These are phyloP conservation scores for Colletotrichum simmondsii DNA, from an alignment of 2,329 filamentous ascomycete genomes.

Conservation along the genomic window DNA sequence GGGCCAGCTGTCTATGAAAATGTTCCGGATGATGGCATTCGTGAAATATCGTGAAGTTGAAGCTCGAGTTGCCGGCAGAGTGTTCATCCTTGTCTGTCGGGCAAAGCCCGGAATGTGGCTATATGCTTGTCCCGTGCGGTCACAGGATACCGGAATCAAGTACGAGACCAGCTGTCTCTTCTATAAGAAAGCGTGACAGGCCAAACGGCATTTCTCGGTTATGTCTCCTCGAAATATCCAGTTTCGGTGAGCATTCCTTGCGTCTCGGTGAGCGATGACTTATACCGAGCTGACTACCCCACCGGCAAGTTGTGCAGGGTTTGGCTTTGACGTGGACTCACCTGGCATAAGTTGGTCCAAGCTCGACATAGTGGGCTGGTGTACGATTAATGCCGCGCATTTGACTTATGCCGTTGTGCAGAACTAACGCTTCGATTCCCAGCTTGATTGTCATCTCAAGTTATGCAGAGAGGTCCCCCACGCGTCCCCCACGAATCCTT, in stretches of 20 bases:
- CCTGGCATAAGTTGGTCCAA: neutral
- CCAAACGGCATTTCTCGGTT: neutral
- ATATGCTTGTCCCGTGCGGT: neutral
- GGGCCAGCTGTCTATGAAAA: neutral
- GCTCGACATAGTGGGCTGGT: neutral
- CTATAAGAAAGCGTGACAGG: neutral
- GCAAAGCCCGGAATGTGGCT: neutral
- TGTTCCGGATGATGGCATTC: neutral
- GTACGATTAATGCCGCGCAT: neutral
- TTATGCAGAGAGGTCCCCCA: neutral
- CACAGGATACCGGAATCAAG: neutral
- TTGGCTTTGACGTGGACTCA: conserved; percentile 16
- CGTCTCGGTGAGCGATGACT: neutral
- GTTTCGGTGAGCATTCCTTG: conserved; percentile 10
- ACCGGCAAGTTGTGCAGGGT: neutral
- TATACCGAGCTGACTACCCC: conserved; percentile 2
- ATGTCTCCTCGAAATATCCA: neutral
- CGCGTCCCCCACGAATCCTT: conserved; percentile 1
- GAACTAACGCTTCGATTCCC: neutral
- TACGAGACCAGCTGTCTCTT: neutral
- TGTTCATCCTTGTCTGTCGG: neutral
- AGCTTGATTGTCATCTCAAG: neutral
- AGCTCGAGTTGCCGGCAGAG: neutral
- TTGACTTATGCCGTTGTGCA: conserved; percentile 15
- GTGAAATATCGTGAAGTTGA: conserved; percentile 1